A percentile compares a stretch with the other conserved stretches of the same genome.
Evolutionary conservation across 805 yeast genomes (phyloP).

Genomic region (Middelhovenomyces tepae): DNA sequence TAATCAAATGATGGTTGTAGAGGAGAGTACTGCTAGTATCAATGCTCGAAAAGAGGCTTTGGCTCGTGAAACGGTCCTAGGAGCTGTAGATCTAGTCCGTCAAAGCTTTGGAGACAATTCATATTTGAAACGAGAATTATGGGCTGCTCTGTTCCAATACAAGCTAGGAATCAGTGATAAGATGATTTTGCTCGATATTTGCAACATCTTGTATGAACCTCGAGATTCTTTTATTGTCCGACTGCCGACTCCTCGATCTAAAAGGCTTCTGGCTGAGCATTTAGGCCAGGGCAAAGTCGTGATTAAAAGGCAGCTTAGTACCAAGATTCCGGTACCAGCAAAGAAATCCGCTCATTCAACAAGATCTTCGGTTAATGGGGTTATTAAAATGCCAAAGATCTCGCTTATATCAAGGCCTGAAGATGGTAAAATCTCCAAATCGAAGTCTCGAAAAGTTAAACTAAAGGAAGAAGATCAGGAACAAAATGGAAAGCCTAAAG

Average conservation of each 20-base stretch:
- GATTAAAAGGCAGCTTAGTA: slow-evolving; percentile 30
- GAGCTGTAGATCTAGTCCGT: slow-evolving; percentile 57
- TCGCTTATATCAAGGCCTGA: no score
- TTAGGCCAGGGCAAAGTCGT: slow-evolving; percentile 46
- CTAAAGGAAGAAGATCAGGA: no score
- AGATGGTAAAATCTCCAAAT: no score
- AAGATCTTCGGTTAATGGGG: neutral
- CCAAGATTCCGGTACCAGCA: slow-evolving; percentile 3
- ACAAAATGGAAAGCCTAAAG: no score
- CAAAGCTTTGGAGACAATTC: slow-evolving; percentile 43
- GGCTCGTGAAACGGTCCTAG: slow-evolving; percentile 55
- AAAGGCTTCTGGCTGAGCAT: slow-evolving; percentile 52
- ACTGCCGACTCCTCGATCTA: slow-evolving; percentile 59
- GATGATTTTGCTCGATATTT: slow-evolving; percentile 52
- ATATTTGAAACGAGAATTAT: slow-evolving; percentile 51
- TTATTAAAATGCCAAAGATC: no score
- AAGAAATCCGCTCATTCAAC: neutral
- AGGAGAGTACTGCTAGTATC: slow-evolving; percentile 40
- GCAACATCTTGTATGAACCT: slow-evolving; percentile 58
- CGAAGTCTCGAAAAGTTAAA: no score
- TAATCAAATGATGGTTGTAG: slow-evolving; percentile 46
- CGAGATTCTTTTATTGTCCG: slow-evolving; percentile 51
- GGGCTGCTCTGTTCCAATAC: slow-evolving; percentile 57
- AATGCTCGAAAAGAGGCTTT: slow-evolving; percentile 51
- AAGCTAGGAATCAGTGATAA: slow-evolving; percentile 53